A percentile compares a stretch with the other conserved stretches of the same genome.
Conservation (phyloP, 352 stramenopile species). For the Phytopythium ostracodes region DNA sequence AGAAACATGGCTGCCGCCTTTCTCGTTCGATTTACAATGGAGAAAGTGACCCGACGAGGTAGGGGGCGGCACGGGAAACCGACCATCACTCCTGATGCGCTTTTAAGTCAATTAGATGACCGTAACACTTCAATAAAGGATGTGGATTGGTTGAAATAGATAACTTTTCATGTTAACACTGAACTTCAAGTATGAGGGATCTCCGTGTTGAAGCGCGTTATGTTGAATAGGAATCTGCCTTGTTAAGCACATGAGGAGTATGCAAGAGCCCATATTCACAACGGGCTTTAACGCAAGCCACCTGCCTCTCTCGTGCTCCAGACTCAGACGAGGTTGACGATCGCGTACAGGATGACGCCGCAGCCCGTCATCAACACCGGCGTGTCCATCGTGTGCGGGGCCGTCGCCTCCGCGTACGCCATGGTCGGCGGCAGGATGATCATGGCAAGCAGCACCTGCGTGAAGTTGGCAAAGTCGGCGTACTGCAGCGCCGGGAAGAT, state of each 20-base stretch:
- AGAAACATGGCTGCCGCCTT: conserved; percentile 41
- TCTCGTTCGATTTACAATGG: conserved; percentile 3
- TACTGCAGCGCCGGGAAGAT: conserved; percentile 85
- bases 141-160: background rate
- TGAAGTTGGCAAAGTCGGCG: conserved; percentile 59
- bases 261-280: too few relatives aligned
- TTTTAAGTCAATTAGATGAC: background rate
- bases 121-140: background rate
- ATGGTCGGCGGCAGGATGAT: conserved; percentile 75
- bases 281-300: too few relatives aligned
- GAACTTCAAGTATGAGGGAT: background rate
- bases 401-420: conserved; percentile 80
- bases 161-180: background rate
- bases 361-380: conserved; percentile 82
- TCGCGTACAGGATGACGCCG: conserved; percentile 71
- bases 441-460: conserved; percentile 79
- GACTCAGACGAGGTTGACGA: conserved; percentile 72
- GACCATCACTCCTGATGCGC: background rate
- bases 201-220: background rate
- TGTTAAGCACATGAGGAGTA: background rate
- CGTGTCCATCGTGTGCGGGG: conserved; percentile 85
- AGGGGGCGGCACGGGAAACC: background rate
- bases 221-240: too few relatives aligned
- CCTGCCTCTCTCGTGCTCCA: too few relatives aligned
- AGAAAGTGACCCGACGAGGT: too few relatives aligned